Base-by-base conservation (phyloP, 2,329 filamentous ascomycete genomes). In the Aspergillus sp. region DNA sequence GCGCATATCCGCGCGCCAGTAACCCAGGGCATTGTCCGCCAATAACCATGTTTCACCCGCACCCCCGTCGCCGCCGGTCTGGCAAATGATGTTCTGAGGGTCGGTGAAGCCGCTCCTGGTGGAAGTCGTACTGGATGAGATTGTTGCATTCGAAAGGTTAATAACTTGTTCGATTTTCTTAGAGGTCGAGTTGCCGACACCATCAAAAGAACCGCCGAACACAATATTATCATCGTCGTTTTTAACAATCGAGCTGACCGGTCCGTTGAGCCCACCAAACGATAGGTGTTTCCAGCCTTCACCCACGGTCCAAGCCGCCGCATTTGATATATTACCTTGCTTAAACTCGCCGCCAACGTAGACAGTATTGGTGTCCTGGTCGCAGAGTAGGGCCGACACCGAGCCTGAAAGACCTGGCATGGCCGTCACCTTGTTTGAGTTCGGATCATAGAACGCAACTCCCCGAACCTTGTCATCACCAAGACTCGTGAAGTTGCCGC, bases 401-500 rank as follows among this genome's bases (percentile, higher is more conserved):
- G 89, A 87, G 39, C 95, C 96, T 53, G 86, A 86, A 19, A 99
- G 80, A 46, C 93, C 93, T n/a, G 85, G 76, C 40, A 97, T 76
- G n/a, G 91, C 82, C 2, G 85, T 89, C 50, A 97, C 81, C 39
- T 83, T 75, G 45, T 85, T 85, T 4, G 86, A 88, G 62, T 86
- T 84, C 3, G 90, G 86, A 71, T 97, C 86, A 77, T 93, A 92
- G 47, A 96, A 73, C 22, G 93, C 95, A 56, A 96, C 85, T 45
- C 90, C 90, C 53, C 86, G 86, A 2, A 92, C 91, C 69, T 90
- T 79, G 56, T 88, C 82, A 58, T 87, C 87, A 58, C 88, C 90
- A 61, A 99, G 78, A 73, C 91, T 96, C 33, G 95, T 98, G 72
- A 99, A 99, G 78, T 98, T 98, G 48, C 95, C 95, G 56, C 90